Conservation (phyloP, 2,329 filamentous ascomycete species). For the Venturia effusa region DNA sequence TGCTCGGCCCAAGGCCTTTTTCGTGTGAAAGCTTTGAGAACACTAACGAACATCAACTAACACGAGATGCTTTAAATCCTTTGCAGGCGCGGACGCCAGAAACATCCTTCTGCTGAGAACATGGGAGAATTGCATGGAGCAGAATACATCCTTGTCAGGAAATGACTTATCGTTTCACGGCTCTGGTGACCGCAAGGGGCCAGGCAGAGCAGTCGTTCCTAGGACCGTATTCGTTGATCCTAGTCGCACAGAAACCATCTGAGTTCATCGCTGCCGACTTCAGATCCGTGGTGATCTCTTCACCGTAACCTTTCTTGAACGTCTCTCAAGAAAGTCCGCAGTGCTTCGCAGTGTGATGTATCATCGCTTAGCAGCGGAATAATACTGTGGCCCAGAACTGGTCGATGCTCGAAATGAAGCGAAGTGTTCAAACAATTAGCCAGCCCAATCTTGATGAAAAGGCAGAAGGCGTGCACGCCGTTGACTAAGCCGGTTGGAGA, state of each 20-base stretch:
- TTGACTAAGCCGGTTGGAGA: not conserved
- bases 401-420: not conserved
- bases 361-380: not conserved
- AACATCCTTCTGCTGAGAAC: not conserved
- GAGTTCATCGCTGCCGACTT: not conserved
- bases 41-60: not conserved
- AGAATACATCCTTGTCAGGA: too few species aligned
- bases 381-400: not conserved
- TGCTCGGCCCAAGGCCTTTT: not conserved
- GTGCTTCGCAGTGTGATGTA: not conserved
- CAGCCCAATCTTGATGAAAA: not conserved
- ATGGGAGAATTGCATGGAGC: too few species aligned
- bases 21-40: not conserved
- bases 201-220: not conserved
- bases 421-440: not conserved
- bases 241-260: not conserved
- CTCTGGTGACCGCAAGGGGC: too few species aligned
- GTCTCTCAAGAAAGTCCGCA: not conserved
- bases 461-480: not conserved
- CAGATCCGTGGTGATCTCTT: not conserved
- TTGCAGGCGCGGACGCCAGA: not conserved
- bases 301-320: too few species aligned
- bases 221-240: not conserved
- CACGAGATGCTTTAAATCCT: not conserved
- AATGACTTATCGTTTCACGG: too few species aligned